Base-by-base conservation (phyloP, 2,329 filamentous ascomycete species). In the Fusarium oligoseptatum region DNA sequence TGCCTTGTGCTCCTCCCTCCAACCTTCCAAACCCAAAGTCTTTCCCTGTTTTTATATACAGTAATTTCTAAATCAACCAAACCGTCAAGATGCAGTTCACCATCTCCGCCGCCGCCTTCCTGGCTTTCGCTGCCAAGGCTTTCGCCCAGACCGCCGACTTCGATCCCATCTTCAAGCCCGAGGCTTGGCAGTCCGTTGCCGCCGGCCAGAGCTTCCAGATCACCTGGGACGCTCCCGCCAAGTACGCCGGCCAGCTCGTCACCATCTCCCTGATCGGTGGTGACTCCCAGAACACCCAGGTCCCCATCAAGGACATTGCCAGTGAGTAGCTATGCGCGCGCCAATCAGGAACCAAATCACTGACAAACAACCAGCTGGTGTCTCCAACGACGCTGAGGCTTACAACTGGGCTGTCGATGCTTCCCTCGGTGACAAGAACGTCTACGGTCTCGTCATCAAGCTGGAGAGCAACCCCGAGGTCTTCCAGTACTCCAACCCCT, bases 401-500 rank as follows among this genome's bases (percentile, higher is more conserved):
- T 91, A 83, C 84, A 75, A 70, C 69, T 92, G 90, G 90, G 72
- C 78, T 27, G 85, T 92, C 61, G 84, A 83, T 79, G 77, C 83
- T 69, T 72, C 79, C 32, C 84, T 88, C 32, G 87, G 86, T 71
- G 77, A 77, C 67, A 79, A 84, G 45, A 83, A 83, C 62, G 85
- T 86, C 78, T 92, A 92, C 82, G 91, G 90, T 74, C 84, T 92
- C 80, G 84, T 86, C 83, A 84, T 92, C 82, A 81, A 81, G 72
- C 84, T 87, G 39, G 86, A 88, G 75, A 82, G 81, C 73, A 79
- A 90, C 83, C 64, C 83, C 24, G 72, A 60, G 12, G 82, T 86
- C 79, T 90, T 89, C 87, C 90, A 92, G 86, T 92, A 88, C 87
- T 90, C 89, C 66, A 87, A 87, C 84, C 89, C 89, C 76, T 92